Evolutionary conservation across 164 flowering plant species (phyloP).

Genomic region (Vitis cinerea): DNA sequence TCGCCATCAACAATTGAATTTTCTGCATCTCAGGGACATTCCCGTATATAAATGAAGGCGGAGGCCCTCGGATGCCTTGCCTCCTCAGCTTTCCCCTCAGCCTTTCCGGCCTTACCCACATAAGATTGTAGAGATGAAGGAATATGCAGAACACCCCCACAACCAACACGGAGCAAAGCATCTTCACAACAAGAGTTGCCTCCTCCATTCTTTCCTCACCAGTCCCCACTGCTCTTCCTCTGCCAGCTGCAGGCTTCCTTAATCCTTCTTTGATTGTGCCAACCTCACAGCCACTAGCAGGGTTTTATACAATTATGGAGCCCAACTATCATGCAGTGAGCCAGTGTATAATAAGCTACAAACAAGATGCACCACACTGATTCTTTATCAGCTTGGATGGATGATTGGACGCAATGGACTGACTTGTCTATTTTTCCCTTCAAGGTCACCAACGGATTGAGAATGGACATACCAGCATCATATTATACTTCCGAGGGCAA

Average conservation of each 20-base stretch:
- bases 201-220: neutral
- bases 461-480: neutral
- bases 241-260: too few species aligned
- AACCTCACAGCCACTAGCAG: neutral
- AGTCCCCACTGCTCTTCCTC: neutral
- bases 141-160: constrained; percentile 5
- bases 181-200: neutral
- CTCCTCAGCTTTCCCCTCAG: constrained; percentile 16
- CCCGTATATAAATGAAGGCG: constrained; percentile 23
- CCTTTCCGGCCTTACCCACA: constrained; percentile 22
- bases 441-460: neutral
- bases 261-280: neutral
- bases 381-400: neutral
- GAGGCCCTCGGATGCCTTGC: constrained; percentile 39
- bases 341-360: neutral
- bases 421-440: neutral
- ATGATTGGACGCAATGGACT: constrained; percentile 6
- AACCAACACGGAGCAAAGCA: neutral
- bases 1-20: constrained; percentile 20
- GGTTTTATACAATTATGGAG: too few species aligned
- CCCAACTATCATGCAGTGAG: too few species aligned
- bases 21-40: constrained; percentile 40
- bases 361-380: neutral
- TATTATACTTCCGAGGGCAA: too few species aligned
- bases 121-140: constrained; percentile 11